phyloP scores from a whole-genome alignment of 768 basidiomycete species.

The Russula compacta region DNA sequence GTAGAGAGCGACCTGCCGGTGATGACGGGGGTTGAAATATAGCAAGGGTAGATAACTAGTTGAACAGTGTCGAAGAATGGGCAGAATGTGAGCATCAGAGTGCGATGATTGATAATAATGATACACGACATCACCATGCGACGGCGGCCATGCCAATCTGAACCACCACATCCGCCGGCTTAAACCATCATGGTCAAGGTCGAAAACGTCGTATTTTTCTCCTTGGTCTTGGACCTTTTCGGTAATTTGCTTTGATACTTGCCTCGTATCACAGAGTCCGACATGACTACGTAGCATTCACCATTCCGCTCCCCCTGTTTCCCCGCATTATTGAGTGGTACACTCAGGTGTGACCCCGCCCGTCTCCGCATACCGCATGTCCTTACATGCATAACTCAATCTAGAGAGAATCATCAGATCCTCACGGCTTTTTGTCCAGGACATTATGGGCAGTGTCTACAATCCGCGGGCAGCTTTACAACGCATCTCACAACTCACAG shows the following conservation, averaged over 20 bases:
- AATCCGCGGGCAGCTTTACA: conserved; percentile 57
- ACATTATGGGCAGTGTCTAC: conserved; percentile 61
- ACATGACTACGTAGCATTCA: conserved; percentile 53
- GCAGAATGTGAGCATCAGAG: too few relatives aligned
- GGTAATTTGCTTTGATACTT: conserved; percentile 32
- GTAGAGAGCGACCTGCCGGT: conserved; percentile 26
- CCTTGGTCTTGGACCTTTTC: conserved; percentile 81
- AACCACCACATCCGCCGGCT: background rate
- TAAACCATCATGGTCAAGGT: conserved; percentile 46
- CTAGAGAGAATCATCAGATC: conserved; percentile 64
- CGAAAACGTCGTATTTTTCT: conserved; percentile 80
- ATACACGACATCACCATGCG: too few relatives aligned
- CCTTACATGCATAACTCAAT: background rate
- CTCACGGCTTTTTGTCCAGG: conserved; percentile 60
- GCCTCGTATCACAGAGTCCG: background rate
- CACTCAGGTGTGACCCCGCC: conserved; percentile 40
- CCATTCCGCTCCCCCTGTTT: conserved; percentile 91
- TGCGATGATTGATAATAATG: too few relatives aligned
- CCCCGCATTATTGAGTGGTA: conserved; percentile 98
- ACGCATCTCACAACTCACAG: conserved; percentile 48
- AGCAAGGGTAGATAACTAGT: background rate
- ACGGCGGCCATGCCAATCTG: too few relatives aligned
- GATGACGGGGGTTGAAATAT: background rate
- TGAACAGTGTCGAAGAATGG: background rate
- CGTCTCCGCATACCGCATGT: background rate